Evolutionary conservation across 148 eudicot species (phyloP).

Genomic region (Diospyros kaki): DNA sequence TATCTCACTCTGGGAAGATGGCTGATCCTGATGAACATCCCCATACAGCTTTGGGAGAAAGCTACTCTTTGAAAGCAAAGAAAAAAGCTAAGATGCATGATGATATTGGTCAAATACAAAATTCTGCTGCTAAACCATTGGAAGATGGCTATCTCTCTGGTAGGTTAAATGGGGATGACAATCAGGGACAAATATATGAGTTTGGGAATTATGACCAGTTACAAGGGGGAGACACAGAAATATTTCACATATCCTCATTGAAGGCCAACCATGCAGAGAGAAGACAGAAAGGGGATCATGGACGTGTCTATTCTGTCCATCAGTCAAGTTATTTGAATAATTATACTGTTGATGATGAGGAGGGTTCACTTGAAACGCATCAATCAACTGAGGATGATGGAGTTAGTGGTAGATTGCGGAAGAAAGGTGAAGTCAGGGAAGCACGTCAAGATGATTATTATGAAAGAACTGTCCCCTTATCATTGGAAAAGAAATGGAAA

Average conservation of each 20-base stretch:
- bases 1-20: constrained; percentile 27
- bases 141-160: constrained; percentile 32
- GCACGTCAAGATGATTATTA: constrained; percentile 17
- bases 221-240: constrained; percentile 35
- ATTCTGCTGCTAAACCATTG: constrained; percentile 22
- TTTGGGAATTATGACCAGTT: constrained; percentile 43
- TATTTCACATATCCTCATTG: constrained; percentile 32
- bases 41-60: constrained; percentile 30
- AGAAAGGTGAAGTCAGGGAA: constrained; percentile 33
- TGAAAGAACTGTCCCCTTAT: constrained; percentile 38
- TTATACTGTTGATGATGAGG: constrained; percentile 34
- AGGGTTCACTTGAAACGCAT: constrained; percentile 27
- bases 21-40: constrained; percentile 32
- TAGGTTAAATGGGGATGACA: constrained; percentile 28
- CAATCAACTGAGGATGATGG: constrained; percentile 19
- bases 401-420: constrained; percentile 16
- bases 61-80: constrained; percentile 32
- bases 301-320: constrained; percentile 33
- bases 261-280: constrained; percentile 33
- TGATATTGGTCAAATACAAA: constrained; percentile 33
- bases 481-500: constrained; percentile 52
- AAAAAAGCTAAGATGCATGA: constrained; percentile 48
- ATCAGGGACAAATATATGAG: constrained; percentile 23
- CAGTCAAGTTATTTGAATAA: constrained; percentile 38
- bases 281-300: constrained; percentile 46